Evolutionary conservation across 495 filamentous ascomycete genomes (phyloP), one percentile per base, ranked within the genome.

Genomic region (Staphylotrichum longicolle): DNA sequence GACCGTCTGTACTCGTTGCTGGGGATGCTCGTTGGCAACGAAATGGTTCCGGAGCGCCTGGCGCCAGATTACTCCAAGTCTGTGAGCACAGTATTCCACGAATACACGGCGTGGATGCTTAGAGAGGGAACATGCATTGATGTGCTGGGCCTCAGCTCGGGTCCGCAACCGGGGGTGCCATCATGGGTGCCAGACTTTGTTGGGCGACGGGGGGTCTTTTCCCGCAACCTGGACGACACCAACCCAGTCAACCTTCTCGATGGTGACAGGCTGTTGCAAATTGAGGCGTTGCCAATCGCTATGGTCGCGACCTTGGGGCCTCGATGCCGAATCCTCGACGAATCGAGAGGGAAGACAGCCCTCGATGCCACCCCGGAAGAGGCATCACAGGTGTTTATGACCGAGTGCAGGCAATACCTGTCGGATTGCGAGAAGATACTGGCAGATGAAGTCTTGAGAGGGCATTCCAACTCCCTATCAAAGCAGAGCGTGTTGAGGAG

Each of bases 41-140:
- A 51, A 3, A 35, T 8, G 48, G 27, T 51, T 7, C 48, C 48
- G 11, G 30, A n/a, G 2, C 4, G 6, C 5, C 30, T 51, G 30
- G 48, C 48, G 7, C 48, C 48, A 5, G 48, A 51, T n/a, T 51
- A 51, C 30, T 51, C 48, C 4, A 51, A 51, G 48, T 12, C 48
- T 0, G 32, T 51, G 4, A 7, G 10, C 11, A 11, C 11, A 12
- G 32, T 51, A 6, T 51, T 35, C n/a, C 48, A 51, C 4, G 48
- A 51, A 7, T 51, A 51, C 48, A 14, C 30, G 48, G 48, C 48
- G 4, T 51, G 48, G 48, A 51, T 51, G 48, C 32, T 51, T 6
- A 11, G 30, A 10, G 48, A 51, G 11, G 48, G 30, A 5, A 35
- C 32, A 3, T 35, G 48, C 12, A 35, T 51, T 8, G 48, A 51